A percentile compares a stretch with the other conserved stretches of the same genome.
Evolutionary conservation across 768 basidiomycete genomes (phyloP).

Genomic region (Grammothele lineata): DNA sequence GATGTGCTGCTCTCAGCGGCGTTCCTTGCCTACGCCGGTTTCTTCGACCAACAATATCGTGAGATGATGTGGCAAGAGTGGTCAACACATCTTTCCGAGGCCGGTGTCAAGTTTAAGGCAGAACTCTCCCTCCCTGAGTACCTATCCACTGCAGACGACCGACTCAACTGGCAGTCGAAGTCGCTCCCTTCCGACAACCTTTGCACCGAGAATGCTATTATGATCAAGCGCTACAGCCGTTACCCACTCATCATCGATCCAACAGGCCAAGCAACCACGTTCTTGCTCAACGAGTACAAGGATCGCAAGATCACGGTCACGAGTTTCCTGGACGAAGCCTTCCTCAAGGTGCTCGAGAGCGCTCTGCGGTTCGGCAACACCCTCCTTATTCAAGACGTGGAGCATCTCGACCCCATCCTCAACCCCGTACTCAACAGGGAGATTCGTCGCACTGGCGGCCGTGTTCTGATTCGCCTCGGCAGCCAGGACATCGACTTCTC

Average conservation of each 20-base stretch:
- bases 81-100: constrained; percentile 84
- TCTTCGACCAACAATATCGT: constrained; percentile 98
- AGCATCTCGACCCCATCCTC: constrained; percentile 94
- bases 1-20: constrained; percentile 94
- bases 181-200: constrained; percentile 94
- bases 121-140: constrained; percentile 94
- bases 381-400: constrained; percentile 95
- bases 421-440: constrained; percentile 98
- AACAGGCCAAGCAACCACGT: constrained; percentile 93
- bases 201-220: constrained; percentile 98
- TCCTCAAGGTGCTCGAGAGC: constrained; percentile 97
- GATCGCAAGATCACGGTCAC: constrained; percentile 97
- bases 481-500: constrained; percentile 99
- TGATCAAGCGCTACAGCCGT: constrained; percentile 96
- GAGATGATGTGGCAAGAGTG: constrained; percentile 97
- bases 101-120: constrained; percentile 86
- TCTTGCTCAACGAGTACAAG: constrained; percentile 91
- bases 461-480: constrained; percentile 93
- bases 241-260: constrained; percentile 98
- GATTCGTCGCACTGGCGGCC: constrained; percentile 92
- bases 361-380: constrained; percentile 99
- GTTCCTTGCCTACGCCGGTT: constrained; percentile 95
- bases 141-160: constrained; percentile 94
- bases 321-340: constrained; percentile 97
- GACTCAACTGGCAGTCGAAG: constrained; percentile 92